These are phyloP conservation scores for Ceratobasidium sp. DNA, from an alignment of 1,284 basidiomycete species.

Conservation along the genomic window DNA sequence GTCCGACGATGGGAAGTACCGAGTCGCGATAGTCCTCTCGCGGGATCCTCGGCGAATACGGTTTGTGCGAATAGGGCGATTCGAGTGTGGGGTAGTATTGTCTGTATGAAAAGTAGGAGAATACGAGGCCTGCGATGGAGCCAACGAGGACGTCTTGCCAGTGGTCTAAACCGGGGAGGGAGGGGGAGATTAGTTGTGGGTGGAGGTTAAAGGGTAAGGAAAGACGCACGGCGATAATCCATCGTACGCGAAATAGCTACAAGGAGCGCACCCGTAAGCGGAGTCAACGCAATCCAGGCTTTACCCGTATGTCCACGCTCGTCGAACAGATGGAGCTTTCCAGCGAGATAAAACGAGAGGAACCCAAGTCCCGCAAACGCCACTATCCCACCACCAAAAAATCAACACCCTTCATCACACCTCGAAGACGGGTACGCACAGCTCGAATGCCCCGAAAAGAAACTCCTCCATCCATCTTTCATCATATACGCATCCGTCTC, in stretches of 20 bases:
- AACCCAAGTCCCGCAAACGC: conserved; percentile 95
- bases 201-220: neutral
- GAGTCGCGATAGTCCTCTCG: conserved; percentile 32
- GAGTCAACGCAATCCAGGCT: conserved; percentile 85
- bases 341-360: conserved; percentile 88
- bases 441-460: conserved; percentile 93
- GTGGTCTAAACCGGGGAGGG: conserved; percentile 80
- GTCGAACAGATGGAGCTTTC: conserved; percentile 94
- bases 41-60: conserved; percentile 74
- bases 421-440: conserved; percentile 60
- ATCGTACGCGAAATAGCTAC: conserved; percentile 93
- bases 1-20: conserved; percentile 17
- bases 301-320: conserved; percentile 83
- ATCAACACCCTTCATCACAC: neutral
- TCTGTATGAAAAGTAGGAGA: conserved; percentile 85
- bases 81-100: conserved; percentile 80
- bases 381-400: conserved; percentile 64
- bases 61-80: conserved; percentile 74
- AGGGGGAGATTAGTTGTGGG: too few species aligned
- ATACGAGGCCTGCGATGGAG: conserved; percentile 76
- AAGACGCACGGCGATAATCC: conserved; percentile 83
- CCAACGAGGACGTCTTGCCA: conserved; percentile 92
- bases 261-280: conserved; percentile 82
- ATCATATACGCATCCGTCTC: conserved; percentile 71
- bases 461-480: conserved; percentile 91